phyloP scores from a whole-genome alignment of 169 alveolate species.

The Eimeria maxima region DNA sequence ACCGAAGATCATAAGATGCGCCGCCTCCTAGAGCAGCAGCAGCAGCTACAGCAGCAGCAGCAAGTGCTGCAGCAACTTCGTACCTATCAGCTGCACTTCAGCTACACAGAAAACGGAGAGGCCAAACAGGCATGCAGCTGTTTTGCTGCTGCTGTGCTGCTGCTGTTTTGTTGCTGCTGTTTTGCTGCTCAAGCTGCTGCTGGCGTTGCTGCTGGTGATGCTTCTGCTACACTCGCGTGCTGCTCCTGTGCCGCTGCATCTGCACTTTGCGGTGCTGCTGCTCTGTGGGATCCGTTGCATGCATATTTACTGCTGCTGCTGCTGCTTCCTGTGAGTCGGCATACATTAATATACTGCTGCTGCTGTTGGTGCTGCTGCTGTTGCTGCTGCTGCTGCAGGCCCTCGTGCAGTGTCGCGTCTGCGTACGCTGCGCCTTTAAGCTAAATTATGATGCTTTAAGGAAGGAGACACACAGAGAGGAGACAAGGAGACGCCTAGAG shows the following conservation, averaged over 20 bases:
- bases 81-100: slow-evolving; percentile 41
- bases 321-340: not conserved
- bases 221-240: not conserved
- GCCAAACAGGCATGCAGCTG: slow-evolving; percentile 8
- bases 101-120: slow-evolving; percentile 20
- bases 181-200: no score
- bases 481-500: slow-evolving; percentile 20
- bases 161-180: no score
- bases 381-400: slow-evolving; percentile 59
- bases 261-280: not conserved
- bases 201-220: not conserved
- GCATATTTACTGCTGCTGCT: not conserved
- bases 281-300: not conserved
- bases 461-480: slow-evolving; percentile 1
- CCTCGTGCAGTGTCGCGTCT: slow-evolving; percentile 36
- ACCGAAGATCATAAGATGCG: slow-evolving; percentile 48
- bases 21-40: slow-evolving; percentile 59
- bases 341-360: not conserved
- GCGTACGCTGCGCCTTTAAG: slow-evolving; percentile 56
- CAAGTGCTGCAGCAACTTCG: slow-evolving; percentile 54
- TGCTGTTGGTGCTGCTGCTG: not conserved
- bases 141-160: no score
- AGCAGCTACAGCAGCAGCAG: slow-evolving; percentile 43
- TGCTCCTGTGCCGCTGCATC: not conserved
- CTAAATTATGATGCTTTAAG: slow-evolving; percentile 24